Evolutionary conservation across 257 asterid species (phyloP).

Genomic region (Ilex aquifolium): DNA sequence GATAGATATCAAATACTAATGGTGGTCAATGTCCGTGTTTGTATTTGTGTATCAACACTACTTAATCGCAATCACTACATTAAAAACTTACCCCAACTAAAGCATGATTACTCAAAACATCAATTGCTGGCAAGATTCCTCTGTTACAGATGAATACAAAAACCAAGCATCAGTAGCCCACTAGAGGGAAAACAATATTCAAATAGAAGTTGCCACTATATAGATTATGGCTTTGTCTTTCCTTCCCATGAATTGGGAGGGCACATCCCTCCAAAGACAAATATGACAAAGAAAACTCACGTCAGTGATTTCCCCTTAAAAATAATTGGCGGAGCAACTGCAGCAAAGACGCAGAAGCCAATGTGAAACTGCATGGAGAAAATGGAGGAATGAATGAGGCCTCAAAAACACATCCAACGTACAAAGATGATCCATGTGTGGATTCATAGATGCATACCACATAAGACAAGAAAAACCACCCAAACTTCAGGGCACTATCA

Average conservation of each 20-base stretch:
- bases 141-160: constrained; percentile 31
- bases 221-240: neutral
- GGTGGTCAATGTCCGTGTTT: neutral
- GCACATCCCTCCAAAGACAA: neutral
- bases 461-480: constrained; percentile 75
- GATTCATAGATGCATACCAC: constrained; percentile 24
- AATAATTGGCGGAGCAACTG: constrained; percentile 80
- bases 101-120: constrained; percentile 62
- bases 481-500: constrained; percentile 78
- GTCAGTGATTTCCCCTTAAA: constrained; percentile 84
- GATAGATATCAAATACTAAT: neutral
- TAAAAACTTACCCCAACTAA: constrained; percentile 81
- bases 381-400: neutral
- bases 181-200: neutral
- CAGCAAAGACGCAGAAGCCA: constrained; percentile 67
- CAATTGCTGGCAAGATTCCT: constrained; percentile 93
- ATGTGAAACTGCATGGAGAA: constrained; percentile 53
- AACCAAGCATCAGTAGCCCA: constrained; percentile 1
- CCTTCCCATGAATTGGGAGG: neutral
- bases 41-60: neutral
- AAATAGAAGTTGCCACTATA: neutral
- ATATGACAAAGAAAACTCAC: constrained; percentile 35
- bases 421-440: neutral
- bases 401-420: neutral
- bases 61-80: too few species aligned